Evolutionary conservation across 2,329 filamentous ascomycete genomes (phyloP).

Genomic region (Talaromyces sp.): DNA sequence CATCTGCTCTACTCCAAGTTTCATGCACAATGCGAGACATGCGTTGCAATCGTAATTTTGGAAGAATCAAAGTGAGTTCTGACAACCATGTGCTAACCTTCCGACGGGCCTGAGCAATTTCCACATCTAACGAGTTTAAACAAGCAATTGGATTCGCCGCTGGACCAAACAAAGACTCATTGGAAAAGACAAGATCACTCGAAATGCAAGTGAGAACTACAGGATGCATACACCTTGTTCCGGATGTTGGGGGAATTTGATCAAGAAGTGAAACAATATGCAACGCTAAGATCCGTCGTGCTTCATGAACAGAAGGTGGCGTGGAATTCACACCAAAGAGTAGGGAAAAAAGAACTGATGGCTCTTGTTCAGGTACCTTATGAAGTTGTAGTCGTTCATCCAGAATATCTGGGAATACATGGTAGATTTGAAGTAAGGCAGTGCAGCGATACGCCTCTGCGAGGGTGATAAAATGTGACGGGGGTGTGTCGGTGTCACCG

Average conservation of each 20-base stretch:
- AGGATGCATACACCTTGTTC: constrained; percentile 25
- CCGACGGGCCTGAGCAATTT: constrained; percentile 25
- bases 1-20: constrained; percentile 25
- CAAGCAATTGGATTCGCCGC: constrained; percentile 19
- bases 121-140: constrained; percentile 24
- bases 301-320: constrained; percentile 15
- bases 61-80: constrained; percentile 24
- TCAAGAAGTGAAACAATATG: constrained; percentile 26
- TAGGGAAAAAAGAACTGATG: constrained; percentile 19
- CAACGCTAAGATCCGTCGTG: constrained; percentile 21
- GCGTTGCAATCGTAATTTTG: constrained; percentile 25
- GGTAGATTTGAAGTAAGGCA: constrained; percentile 26
- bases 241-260: constrained; percentile 25
- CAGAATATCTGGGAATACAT: constrained; percentile 25
- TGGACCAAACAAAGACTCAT: constrained; percentile 20
- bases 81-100: constrained; percentile 24
- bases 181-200: constrained; percentile 27
- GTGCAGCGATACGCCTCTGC: constrained; percentile 26
- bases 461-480: constrained; percentile 25
- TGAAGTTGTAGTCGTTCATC: constrained; percentile 18
- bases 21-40: constrained; percentile 22
- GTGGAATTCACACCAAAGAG: constrained; percentile 13
- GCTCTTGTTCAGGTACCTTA: constrained; percentile 9
- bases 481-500: constrained; percentile 26
- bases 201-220: constrained; percentile 24